Evolutionary conservation across 192 early-diverging fungal species (phyloP), one percentile per base, ranked within the genome.

Genomic region (Chytriomyces sp.): DNA sequence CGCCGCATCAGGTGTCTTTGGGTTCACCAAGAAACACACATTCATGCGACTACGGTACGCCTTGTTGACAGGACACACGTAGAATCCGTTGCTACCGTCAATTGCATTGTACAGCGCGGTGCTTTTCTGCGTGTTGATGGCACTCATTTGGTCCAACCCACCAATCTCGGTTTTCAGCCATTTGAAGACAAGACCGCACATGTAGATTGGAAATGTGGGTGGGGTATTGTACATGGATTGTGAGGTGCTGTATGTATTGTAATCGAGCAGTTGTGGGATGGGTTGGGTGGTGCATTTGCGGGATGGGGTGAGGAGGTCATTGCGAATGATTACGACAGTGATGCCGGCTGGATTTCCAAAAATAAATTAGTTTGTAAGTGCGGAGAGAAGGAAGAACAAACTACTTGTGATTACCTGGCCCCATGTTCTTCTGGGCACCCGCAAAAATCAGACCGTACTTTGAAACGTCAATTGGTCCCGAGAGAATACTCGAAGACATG

Each of bases 141-240:
- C 73, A 45, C 85, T 85, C 60, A 97, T 92, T 7, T 73, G 86
- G 5, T 81, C 82, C 6, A 99, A 69, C 2, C 95, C 95, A 6
- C 89, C 91, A n/a, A 86, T 69, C 45, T 82, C 81, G 44, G 81
- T 81, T 64, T 90, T 67, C 45, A 94, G 84, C 92, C 93, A 94
- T 73, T 97, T 89, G 85, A 97, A 94, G 18, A 97, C 93, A 8
- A 98, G 86, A 26, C 91, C 91, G 7, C 93, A 90, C 59, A 99
- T 91, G 83, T 98, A 99, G 76, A 99, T 95, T 47, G 94, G 80
- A 84, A 93, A 99, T 50, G 93, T 96, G 13, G 97, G 96, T 53
- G 97, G 97, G 44, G 97, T 99, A 78, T 99, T 97, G 87, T 97
- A 96, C 81, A 99, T 86, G 5, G 95, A 96, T 67, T 91, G 86